Percentiles rank a stretch among this genome's conserved stretches.
Conservation (phyloP, 2,329 filamentous ascomycete genomes). For the Xylariaceae sp. region DNA sequence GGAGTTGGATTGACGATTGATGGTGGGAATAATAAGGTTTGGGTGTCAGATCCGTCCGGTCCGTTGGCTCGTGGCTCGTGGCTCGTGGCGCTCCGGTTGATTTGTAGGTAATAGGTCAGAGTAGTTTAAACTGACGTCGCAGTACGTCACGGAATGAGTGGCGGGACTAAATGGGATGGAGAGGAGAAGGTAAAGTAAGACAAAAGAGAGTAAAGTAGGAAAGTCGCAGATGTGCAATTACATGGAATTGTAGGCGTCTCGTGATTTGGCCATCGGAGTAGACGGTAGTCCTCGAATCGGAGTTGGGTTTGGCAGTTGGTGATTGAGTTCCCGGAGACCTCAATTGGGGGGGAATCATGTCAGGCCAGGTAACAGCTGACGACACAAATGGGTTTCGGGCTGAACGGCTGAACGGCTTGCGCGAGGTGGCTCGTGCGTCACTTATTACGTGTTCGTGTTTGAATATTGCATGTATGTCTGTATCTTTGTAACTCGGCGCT, state of each 20-base stretch:
- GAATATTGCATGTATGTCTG: not conserved
- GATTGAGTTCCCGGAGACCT: not conserved
- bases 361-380: not conserved
- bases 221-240: conserved; percentile 4
- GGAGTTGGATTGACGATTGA: too few species aligned
- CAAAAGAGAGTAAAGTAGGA: conserved; percentile 3
- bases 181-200: conserved; percentile 1
- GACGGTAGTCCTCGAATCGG: conserved; percentile 13
- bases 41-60: too few species aligned
- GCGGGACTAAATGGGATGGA: not conserved
- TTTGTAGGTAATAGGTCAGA: conserved; percentile 1
- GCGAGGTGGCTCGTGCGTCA: not conserved
- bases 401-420: not conserved
- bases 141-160: not conserved
- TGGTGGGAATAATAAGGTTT: too few species aligned
- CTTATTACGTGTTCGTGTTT: not conserved
- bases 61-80: too few species aligned
- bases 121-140: not conserved
- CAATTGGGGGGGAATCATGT: not conserved
- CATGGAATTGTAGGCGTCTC: too few species aligned
- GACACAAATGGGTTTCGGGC: not conserved
- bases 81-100: not conserved
- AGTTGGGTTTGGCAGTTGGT: too few species aligned
- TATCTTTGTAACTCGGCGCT: conserved; percentile 13
- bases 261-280: conserved; percentile 20